phyloP scores from a whole-genome alignment of 1,139 yeast genomes.

The Blastobotrys aristatus region DNA sequence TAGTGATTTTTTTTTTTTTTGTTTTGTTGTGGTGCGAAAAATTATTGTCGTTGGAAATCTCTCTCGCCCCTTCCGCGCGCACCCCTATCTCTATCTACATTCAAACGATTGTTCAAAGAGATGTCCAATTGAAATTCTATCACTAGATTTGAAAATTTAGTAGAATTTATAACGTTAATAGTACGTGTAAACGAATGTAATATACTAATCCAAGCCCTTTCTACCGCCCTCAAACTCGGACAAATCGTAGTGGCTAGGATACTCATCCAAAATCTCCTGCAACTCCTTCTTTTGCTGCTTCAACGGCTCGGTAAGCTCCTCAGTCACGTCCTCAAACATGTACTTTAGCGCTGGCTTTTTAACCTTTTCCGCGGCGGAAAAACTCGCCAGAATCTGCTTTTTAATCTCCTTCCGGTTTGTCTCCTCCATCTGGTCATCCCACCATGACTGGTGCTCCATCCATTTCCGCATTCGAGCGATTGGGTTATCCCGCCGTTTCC shows the following conservation, averaged over 20 bases:
- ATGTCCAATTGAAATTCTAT: too few relatives aligned
- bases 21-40: neutral
- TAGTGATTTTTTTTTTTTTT: neutral
- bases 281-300: conserved; percentile 31
- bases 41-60: too few relatives aligned
- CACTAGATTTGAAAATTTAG: too few relatives aligned
- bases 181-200: too few relatives aligned
- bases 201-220: conserved; percentile 11
- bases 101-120: too few relatives aligned
- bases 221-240: conserved; percentile 28
- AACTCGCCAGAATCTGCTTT: conserved; percentile 28
- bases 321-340: conserved; percentile 30
- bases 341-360: conserved; percentile 30
- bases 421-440: conserved; percentile 33
- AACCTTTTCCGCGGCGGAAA: conserved; percentile 33
- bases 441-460: conserved; percentile 31
- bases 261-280: conserved; percentile 28
- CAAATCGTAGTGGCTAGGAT: conserved; percentile 33
- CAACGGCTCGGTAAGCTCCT: conserved; percentile 26
- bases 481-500: conserved; percentile 37
- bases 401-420: conserved; percentile 25
- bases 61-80: too few relatives aligned
- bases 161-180: too few relatives aligned
- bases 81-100: too few relatives aligned
- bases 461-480: conserved; percentile 34